Percentiles rank a stretch among this genome's conserved stretches.
These are phyloP conservation scores for Ramaria sp. DNA, from an alignment of 768 basidiomycete species.

Conservation along the genomic window DNA sequence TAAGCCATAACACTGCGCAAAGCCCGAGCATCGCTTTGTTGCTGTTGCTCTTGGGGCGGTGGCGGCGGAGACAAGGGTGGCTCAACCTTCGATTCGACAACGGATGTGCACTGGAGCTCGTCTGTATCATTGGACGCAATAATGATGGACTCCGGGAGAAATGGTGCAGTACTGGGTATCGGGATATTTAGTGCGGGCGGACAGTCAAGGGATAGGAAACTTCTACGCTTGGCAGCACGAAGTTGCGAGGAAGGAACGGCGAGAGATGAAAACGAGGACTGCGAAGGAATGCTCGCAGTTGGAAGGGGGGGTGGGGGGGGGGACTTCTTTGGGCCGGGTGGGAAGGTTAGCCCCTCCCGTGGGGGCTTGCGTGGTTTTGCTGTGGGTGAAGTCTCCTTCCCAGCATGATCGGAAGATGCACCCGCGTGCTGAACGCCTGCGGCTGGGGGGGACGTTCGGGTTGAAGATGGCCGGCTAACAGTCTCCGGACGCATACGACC, in stretches of 20 bases:
- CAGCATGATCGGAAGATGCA: conserved; percentile 21
- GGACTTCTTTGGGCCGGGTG: background rate
- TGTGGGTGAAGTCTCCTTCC: conserved; percentile 24
- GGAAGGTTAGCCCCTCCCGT: background rate
- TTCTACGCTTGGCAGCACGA: conserved; percentile 62
- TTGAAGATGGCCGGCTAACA: conserved; percentile 26
- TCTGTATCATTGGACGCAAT: conserved; percentile 29
- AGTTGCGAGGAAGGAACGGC: conserved; percentile 2
- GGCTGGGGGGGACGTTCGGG: conserved; percentile 21
- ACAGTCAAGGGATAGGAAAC: conserved; percentile 79
- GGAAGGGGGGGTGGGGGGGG: background rate
- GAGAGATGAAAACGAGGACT: background rate
- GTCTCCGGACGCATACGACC: conserved; percentile 73
- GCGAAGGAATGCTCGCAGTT: background rate
- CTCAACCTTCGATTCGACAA: background rate
- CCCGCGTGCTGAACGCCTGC: conserved; percentile 40
- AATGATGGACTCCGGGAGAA: conserved; percentile 38
- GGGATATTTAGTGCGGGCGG: conserved; percentile 50
- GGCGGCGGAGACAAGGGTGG: conserved; percentile 6
- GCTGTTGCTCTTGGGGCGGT: conserved; percentile 55
- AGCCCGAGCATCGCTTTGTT: conserved; percentile 66
- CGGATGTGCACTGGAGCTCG: conserved; percentile 14
- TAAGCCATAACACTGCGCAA: conserved; percentile 93
- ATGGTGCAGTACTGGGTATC: conserved; percentile 53
- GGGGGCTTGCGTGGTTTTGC: conserved; percentile 14